A percentile compares a stretch with the other conserved stretches of the same genome.
These are phyloP conservation scores for Xylariaceae sp. DNA, from an alignment of 2,329 filamentous ascomycete species.

Conservation along the genomic window DNA sequence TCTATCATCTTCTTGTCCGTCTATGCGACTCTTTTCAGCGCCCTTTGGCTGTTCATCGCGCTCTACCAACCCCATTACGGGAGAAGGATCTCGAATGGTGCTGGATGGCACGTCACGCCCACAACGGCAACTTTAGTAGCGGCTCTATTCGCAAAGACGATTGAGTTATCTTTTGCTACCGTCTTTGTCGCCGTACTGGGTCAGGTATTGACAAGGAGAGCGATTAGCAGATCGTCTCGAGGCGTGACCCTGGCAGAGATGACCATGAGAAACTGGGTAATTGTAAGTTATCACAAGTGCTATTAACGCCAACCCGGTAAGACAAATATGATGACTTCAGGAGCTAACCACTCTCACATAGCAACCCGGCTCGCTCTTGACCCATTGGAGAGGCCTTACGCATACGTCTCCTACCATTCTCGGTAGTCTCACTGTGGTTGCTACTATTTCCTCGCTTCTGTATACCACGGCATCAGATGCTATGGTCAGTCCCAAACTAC, in stretches of 20 bases:
- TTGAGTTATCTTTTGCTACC: slow-evolving; percentile 73
- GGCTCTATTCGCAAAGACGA: slow-evolving; percentile 67
- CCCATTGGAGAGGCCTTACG: slow-evolving; percentile 59
- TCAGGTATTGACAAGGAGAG: slow-evolving; percentile 66
- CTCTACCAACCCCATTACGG: slow-evolving; percentile 60
- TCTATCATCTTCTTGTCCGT: slow-evolving; percentile 47
- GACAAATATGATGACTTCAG: not conserved
- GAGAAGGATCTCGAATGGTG: slow-evolving; percentile 47
- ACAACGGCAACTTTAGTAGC: slow-evolving; percentile 62
- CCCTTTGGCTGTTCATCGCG: slow-evolving; percentile 60
- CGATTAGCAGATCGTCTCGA: slow-evolving; percentile 52
- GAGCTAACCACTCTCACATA: slow-evolving; percentile 15
- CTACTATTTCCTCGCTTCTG: slow-evolving; percentile 61
- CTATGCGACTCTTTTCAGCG: slow-evolving; percentile 60
- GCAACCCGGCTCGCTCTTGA: slow-evolving; percentile 67
- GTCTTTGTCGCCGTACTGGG: slow-evolving; percentile 71
- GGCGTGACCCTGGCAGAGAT: slow-evolving; percentile 73
- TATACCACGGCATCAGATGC: slow-evolving; percentile 75
- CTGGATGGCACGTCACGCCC: slow-evolving; percentile 46
- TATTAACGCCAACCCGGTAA: not conserved
- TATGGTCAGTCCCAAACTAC: slow-evolving; percentile 67
- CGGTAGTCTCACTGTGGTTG: slow-evolving; percentile 58
- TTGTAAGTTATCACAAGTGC: slow-evolving; percentile 31
- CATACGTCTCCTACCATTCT: slow-evolving; percentile 60
- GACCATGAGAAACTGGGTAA: slow-evolving; percentile 71